These are phyloP conservation scores for Cytospora mali DNA, from an alignment of 2,329 filamentous ascomycete genomes.

Conservation along the genomic window DNA sequence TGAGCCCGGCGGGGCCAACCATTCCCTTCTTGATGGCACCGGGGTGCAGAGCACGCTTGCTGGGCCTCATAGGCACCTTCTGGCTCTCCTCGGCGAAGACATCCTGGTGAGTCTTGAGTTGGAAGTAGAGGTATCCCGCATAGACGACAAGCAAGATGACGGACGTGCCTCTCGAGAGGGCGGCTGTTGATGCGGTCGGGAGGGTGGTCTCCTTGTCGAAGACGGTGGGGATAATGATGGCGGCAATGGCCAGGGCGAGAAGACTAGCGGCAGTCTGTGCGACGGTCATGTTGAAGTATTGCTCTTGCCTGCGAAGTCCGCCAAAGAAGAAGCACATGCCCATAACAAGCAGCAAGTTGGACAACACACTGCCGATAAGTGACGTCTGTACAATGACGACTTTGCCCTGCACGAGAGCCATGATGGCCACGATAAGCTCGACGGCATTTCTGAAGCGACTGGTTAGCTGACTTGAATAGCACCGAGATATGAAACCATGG, in stretches of 20 bases:
- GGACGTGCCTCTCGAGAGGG: constrained; percentile 71
- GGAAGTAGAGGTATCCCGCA: constrained; percentile 82
- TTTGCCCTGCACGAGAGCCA: constrained; percentile 74
- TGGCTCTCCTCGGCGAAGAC: constrained; percentile 81
- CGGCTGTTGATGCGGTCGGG: constrained; percentile 53
- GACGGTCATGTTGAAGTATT: constrained; percentile 90
- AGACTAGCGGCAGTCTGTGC: constrained; percentile 86
- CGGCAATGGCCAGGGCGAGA: constrained; percentile 76
- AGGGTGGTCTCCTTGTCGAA: constrained; percentile 62
- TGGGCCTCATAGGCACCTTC: constrained; percentile 61
- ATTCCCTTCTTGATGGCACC: constrained; percentile 45
- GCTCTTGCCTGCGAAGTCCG: constrained; percentile 75
- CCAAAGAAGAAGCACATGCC: constrained; percentile 93
- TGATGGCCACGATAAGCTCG: constrained; percentile 85
- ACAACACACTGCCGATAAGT: constrained; percentile 87
- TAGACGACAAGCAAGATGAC: constrained; percentile 86
- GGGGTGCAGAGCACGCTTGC: constrained; percentile 33
- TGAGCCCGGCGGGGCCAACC: constrained; percentile 43
- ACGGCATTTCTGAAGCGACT: constrained; percentile 69
- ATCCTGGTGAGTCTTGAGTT: constrained; percentile 79
- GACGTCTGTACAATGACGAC: constrained; percentile 90
- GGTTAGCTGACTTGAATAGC: constrained; percentile 29
- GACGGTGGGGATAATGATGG: constrained; percentile 86
- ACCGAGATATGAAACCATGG: not conserved
- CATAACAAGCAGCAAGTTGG: constrained; percentile 84